These are phyloP conservation scores for Euphrasia confusa DNA, from an alignment of 257 asterid genomes.

Conservation along the genomic window DNA sequence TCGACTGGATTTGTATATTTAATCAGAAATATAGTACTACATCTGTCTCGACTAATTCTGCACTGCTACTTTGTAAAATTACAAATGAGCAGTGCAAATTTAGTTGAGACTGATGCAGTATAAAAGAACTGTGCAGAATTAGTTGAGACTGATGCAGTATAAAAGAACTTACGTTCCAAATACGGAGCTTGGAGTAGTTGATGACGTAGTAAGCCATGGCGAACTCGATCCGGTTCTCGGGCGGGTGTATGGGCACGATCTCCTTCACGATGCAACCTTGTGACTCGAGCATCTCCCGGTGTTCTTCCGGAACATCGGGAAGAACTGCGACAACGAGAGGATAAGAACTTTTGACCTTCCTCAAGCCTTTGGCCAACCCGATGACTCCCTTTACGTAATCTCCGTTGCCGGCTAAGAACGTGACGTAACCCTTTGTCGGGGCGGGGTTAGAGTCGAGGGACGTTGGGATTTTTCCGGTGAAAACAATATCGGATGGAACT, in stretches of 20 bases:
- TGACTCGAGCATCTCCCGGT: conserved; percentile 25
- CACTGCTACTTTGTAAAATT: too few species aligned
- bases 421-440: conserved; percentile 18
- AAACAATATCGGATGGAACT: conserved; percentile 12
- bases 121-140: too few species aligned
- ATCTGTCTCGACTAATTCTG: too few species aligned
- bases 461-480: conserved; percentile 23
- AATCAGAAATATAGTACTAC: too few species aligned
- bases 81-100: too few species aligned
- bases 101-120: too few species aligned
- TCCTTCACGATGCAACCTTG: conserved; percentile 30
- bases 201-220: conserved; percentile 32
- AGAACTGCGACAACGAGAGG: conserved; percentile 29
- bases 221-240: conserved; percentile 23
- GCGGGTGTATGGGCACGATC: conserved; percentile 27
- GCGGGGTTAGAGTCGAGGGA: not conserved
- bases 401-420: conserved; percentile 28
- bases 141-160: too few species aligned
- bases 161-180: conserved; percentile 26
- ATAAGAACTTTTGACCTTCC: conserved; percentile 24
- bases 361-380: conserved; percentile 28
- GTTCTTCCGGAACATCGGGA: conserved; percentile 31
- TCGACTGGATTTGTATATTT: too few species aligned
- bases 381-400: conserved; percentile 29
- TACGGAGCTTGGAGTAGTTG: conserved; percentile 33